Evolutionary conservation across 169 alveolate species (phyloP).

Genomic region (Plasmodium fragile): DNA sequence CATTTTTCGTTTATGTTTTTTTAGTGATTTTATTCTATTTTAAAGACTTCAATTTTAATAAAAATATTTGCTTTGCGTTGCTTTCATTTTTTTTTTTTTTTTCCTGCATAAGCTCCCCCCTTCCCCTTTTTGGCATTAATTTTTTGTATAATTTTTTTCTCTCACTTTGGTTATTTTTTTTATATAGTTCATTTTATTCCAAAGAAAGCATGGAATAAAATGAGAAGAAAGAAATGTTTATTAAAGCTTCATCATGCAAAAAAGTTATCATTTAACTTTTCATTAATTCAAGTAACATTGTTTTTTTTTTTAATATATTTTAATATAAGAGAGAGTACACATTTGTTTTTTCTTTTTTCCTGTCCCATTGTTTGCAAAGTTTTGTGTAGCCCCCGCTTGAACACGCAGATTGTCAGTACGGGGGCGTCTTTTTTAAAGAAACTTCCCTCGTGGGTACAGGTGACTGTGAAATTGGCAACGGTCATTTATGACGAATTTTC

Average conservation of each 20-base stretch:
- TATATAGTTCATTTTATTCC: neutral
- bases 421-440: neutral
- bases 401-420: neutral
- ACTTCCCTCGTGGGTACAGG: neutral
- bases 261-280: neutral
- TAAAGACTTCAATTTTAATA: conserved; percentile 10
- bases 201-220: neutral
- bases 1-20: neutral
- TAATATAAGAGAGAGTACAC: neutral
- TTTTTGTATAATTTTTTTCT: neutral
- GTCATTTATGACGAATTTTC: neutral
- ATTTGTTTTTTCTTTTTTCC: neutral
- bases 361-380: neutral
- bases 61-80: neutral
- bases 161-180: neutral
- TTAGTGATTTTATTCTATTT: conserved; percentile 5
- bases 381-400: neutral
- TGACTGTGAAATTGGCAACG: neutral
- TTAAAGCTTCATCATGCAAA: conserved; percentile 14
- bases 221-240: neutral
- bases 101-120: neutral
- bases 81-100: neutral
- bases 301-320: no score
- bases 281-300: neutral
- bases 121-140: conserved; percentile 16